Evolutionary conservation across 768 basidiomycete genomes (phyloP).

Genomic region (Rhizopogon vesiculosus): DNA sequence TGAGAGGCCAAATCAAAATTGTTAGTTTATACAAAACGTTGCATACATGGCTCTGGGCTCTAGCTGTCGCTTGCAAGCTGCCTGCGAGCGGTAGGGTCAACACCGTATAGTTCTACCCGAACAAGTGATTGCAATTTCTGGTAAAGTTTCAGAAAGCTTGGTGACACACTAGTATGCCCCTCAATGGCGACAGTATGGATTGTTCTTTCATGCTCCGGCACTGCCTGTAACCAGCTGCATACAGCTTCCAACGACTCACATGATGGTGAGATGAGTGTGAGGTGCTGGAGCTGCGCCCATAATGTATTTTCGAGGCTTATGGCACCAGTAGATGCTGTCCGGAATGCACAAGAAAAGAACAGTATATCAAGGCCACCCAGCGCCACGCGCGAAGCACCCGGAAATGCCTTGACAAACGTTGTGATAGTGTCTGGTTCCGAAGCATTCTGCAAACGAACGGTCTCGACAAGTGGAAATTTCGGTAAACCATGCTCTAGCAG

Average conservation of each 20-base stretch:
- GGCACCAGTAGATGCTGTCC: neutral
- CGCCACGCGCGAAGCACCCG: conserved; percentile 10
- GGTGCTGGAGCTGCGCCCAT: neutral
- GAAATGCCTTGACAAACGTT: conserved; percentile 22
- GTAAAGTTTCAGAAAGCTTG: neutral
- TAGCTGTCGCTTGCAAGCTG: neutral
- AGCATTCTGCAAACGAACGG: conserved; percentile 20
- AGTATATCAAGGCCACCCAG: conserved; percentile 18
- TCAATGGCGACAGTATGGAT: neutral
- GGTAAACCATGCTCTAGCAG: conserved; percentile 14
- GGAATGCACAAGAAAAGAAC: conserved; percentile 13
- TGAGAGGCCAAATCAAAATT: too few species aligned
- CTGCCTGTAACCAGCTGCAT: neutral
- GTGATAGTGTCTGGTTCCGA: conserved; percentile 19
- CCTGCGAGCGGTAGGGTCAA: neutral
- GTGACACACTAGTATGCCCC: neutral
- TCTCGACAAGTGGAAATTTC: conserved; percentile 21
- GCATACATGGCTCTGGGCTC: neutral
- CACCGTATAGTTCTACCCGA: neutral
- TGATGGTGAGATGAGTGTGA: neutral
- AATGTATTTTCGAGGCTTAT: neutral
- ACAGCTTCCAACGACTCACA: neutral
- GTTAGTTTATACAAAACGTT: neutral
- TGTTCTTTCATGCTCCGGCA: neutral
- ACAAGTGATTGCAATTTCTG: neutral